These are phyloP conservation scores for Aspergillus vadensis DNA, from an alignment of 2,329 filamentous ascomycete species.

Conservation along the genomic window DNA sequence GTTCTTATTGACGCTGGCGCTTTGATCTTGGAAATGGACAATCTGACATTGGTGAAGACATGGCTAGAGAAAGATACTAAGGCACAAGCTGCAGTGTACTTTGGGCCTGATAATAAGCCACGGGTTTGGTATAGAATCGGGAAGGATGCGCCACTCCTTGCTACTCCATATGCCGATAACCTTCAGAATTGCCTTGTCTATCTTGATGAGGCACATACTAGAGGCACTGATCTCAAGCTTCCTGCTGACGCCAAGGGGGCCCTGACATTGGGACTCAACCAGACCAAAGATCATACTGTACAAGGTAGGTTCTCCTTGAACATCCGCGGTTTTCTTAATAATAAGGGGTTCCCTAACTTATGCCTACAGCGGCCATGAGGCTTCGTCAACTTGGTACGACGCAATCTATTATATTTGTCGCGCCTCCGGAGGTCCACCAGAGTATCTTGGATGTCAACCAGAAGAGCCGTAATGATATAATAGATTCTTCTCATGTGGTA, in stretches of 20 bases:
- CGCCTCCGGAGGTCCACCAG: conserved; percentile 63
- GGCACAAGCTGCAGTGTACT: conserved; percentile 57
- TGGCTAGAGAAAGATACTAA: conserved; percentile 55
- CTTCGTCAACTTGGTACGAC: conserved; percentile 60
- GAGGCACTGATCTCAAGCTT: conserved; percentile 63
- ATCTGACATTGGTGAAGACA: conserved; percentile 49
- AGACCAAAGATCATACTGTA: conserved; percentile 63
- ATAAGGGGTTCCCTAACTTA: too few relatives aligned
- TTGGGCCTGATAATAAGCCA: conserved; percentile 50
- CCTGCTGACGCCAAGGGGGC: conserved; percentile 52
- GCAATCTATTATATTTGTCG: conserved; percentile 58
- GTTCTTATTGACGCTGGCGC: conserved; percentile 68
- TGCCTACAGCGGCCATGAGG: conserved; percentile 70
- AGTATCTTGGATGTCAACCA: conserved; percentile 56
- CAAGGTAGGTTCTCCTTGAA: conserved; percentile 55
- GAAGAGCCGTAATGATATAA: conserved; percentile 25
- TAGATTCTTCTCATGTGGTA: conserved; percentile 57
- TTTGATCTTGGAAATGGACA: conserved; percentile 64
- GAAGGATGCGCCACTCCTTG: conserved; percentile 49
- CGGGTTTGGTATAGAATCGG: conserved; percentile 48
- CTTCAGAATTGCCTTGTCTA: conserved; percentile 58
- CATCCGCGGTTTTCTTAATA: too few relatives aligned
- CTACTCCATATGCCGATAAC: conserved; percentile 58
- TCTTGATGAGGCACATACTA: conserved; percentile 62
- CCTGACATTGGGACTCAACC: conserved; percentile 57